A percentile compares a stretch with the other conserved stretches of the same genome.
Evolutionary conservation across 163 green algal genomes (phyloP).

Genomic region (Chlorella variabilis): DNA sequence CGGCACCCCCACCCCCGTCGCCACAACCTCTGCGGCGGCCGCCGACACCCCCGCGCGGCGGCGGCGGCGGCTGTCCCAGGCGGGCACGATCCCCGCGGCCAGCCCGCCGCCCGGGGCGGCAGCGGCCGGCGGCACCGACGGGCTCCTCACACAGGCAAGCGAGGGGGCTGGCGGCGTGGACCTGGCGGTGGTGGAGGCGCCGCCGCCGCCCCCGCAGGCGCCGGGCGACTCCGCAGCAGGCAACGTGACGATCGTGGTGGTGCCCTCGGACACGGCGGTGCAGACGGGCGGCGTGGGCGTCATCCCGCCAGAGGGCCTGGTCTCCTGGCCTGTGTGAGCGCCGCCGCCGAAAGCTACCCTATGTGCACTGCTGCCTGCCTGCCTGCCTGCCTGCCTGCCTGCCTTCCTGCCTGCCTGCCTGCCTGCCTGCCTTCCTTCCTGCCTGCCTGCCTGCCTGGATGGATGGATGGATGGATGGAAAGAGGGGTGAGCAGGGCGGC

Average conservation of each 20-base stretch:
- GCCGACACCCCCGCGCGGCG: neutral
- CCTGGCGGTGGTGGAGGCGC: neutral
- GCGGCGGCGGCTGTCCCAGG: neutral
- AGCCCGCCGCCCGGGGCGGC: too few species aligned
- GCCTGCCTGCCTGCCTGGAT: too few species aligned
- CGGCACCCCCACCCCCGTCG: neutral
- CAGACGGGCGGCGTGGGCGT: slow-evolving; percentile 13
- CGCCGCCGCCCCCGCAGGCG: neutral
- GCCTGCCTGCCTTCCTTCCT: too few species aligned
- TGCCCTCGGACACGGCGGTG: neutral
- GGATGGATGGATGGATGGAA: too few species aligned
- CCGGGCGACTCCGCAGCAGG: neutral
- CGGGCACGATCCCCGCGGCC: too few species aligned
- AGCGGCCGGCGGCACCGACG: too few species aligned
- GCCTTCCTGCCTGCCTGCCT: too few species aligned
- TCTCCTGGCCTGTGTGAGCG: slow-evolving; percentile 19
- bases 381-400: too few species aligned
- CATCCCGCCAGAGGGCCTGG: slow-evolving; percentile 4
- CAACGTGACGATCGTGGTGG: neutral
- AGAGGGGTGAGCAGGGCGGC: too few species aligned
- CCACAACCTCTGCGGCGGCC: neutral
- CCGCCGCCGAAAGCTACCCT: too few species aligned
- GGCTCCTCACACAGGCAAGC: too few species aligned
- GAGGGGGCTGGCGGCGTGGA: neutral
- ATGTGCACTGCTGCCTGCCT: too few species aligned